Evolutionary conservation across 495 filamentous ascomycete genomes (phyloP).

Genomic region (Parathielavia hyrcaniae): DNA sequence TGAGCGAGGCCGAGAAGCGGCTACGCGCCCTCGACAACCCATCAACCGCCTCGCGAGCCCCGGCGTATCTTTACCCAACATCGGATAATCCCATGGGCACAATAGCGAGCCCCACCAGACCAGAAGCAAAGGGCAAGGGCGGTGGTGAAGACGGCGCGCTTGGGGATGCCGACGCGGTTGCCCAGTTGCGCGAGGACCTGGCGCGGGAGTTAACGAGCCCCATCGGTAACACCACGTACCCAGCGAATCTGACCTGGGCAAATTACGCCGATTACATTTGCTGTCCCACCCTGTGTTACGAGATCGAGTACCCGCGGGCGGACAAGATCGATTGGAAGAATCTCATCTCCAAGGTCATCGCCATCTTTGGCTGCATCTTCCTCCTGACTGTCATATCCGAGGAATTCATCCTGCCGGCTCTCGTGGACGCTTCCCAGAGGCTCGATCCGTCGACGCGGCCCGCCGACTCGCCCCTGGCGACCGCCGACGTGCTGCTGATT

Average conservation of each 20-base stretch:
- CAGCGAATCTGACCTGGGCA: conserved; percentile 69
- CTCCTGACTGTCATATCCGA: conserved; percentile 84
- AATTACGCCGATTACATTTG: conserved; percentile 87
- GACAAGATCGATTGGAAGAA: conserved; percentile 68
- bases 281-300: conserved; percentile 95
- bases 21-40: conserved; percentile 74
- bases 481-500: conserved; percentile 65
- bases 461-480: conserved; percentile 38
- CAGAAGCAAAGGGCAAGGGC: conserved; percentile 36
- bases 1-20: conserved; percentile 76
- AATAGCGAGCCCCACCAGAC: conserved; percentile 32
- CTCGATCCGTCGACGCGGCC: conserved; percentile 44
- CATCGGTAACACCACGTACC: conserved; percentile 83
- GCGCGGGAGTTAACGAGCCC: conserved; percentile 87
- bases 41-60: conserved; percentile 57
- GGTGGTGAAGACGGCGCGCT: conserved; percentile 30
- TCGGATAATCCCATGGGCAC: conserved; percentile 48
- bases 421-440: conserved; percentile 64
- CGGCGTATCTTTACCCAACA: conserved; percentile 72
- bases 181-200: conserved; percentile 72
- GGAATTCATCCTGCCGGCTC: conserved; percentile 90
- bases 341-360: conserved; percentile 76
- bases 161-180: conserved; percentile 48
- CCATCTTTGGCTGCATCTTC: conserved; percentile 95
- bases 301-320: conserved; percentile 90